phyloP scores from a whole-genome alignment of 306 rosid genomes.

The Rubus parviflorus region DNA sequence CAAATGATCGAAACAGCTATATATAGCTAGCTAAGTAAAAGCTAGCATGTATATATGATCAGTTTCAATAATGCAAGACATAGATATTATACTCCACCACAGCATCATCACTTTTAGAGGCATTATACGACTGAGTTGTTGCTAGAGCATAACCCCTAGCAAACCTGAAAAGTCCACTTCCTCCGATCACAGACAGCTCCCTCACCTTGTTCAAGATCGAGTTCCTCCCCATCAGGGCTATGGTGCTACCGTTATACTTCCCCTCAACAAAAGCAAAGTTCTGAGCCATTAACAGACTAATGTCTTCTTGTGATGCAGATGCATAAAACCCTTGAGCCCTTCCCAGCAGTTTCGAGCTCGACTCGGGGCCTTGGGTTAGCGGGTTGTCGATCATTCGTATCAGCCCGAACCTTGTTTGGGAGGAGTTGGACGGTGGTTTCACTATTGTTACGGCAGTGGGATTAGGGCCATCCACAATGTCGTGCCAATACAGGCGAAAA shows the following conservation, averaged over 20 bases:
- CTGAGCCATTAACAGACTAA: conserved; percentile 50
- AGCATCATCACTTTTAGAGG: conserved; percentile 46
- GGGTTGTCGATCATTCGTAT: conserved; percentile 36
- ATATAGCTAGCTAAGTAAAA: not conserved
- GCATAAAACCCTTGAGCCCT: conserved; percentile 44
- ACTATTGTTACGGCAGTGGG: conserved; percentile 26
- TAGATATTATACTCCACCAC: conserved; percentile 56
- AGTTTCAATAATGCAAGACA: conserved; percentile 35
- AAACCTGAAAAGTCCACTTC: conserved; percentile 68
- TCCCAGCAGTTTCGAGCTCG: conserved; percentile 33
- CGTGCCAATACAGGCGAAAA: conserved; percentile 68
- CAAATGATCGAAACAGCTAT: too few species aligned
- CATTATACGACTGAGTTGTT: conserved; percentile 32
- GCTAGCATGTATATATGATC: not conserved
- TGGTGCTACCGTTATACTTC: conserved; percentile 62
- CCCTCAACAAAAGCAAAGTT: conserved; percentile 58
- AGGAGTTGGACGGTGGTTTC: conserved; percentile 12
- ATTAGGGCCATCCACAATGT: conserved; percentile 33
- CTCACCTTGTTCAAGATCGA: conserved; percentile 42
- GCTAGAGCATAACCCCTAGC: conserved; percentile 61
- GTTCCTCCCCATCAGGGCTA: conserved; percentile 62
- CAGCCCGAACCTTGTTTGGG: conserved; percentile 24
- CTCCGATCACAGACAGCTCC: conserved; percentile 81
- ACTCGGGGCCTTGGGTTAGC: conserved; percentile 27
- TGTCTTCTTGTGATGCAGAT: conserved; percentile 20